A percentile compares a stretch with the other conserved stretches of the same genome.
phyloP scores from a whole-genome alignment of 2,329 filamentous ascomycete species.

The Penicillium sp. region DNA sequence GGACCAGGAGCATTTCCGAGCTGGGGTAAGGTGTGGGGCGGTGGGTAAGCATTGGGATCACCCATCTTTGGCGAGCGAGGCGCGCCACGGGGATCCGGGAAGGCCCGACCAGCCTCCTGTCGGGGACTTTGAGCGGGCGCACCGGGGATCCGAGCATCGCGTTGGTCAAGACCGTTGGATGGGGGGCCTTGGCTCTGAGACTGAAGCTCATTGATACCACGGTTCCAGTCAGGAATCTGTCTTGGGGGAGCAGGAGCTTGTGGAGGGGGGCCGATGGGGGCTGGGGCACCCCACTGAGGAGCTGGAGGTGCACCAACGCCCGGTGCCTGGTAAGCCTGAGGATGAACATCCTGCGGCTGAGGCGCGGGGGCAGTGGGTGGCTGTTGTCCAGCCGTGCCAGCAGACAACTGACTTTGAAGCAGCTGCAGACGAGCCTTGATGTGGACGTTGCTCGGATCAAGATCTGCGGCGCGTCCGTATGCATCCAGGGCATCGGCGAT shows the following conservation, averaged over 20 bases:
- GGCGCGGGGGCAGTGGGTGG: slow-evolving; percentile 69
- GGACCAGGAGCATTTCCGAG: slow-evolving; percentile 48
- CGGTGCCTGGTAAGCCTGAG: slow-evolving; percentile 83
- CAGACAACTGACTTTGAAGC: slow-evolving; percentile 73
- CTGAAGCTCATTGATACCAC: slow-evolving; percentile 74
- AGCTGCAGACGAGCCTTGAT: slow-evolving; percentile 94
- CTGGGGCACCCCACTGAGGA: slow-evolving; percentile 84
- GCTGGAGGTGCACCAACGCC: slow-evolving; percentile 79
- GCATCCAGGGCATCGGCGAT: slow-evolving; percentile 94
- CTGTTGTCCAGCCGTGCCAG: slow-evolving; percentile 58
- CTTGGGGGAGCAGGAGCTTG: slow-evolving; percentile 65
- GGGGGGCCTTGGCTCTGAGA: slow-evolving; percentile 52
- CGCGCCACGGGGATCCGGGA: slow-evolving; percentile 62
- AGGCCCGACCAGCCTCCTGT: slow-evolving; percentile 67
- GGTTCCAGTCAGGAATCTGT: slow-evolving; percentile 60
- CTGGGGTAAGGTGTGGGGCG: slow-evolving; percentile 52
- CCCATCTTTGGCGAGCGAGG: slow-evolving; percentile 61
- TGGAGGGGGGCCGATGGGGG: slow-evolving; percentile 47
- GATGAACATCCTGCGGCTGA: slow-evolving; percentile 89
- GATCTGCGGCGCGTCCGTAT: slow-evolving; percentile 88
- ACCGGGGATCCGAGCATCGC: slow-evolving; percentile 67
- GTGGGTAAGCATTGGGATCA: slow-evolving; percentile 52
- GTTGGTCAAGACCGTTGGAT: slow-evolving; percentile 78
- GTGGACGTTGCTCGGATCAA: slow-evolving; percentile 89
- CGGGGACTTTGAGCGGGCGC: slow-evolving; percentile 74